Evolutionary conservation across 148 eudicot genomes (phyloP), one percentile per base, ranked within the genome.

Genomic region (Fagopyrum esculentum): DNA sequence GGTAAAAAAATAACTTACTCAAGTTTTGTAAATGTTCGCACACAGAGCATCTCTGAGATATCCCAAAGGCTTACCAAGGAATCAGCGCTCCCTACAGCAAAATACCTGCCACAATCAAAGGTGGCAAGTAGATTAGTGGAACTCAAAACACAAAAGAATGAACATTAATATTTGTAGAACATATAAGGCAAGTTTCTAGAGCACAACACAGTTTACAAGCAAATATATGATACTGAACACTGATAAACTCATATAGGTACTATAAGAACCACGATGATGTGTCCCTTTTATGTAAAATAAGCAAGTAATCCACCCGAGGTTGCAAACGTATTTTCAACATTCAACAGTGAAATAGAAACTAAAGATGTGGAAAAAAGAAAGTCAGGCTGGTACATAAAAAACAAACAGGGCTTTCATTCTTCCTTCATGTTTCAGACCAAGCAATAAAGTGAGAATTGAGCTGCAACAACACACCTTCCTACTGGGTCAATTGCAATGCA

Each of bases 31-130:
- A 94, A 94, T 46, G 98, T 94, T 74, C 89, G 93, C 69, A 94
- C 88, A 77, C 98, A 94, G 6, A 91, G 88, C 98, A 94, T 91
- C 84, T 94, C 96, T 77, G 82, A 77, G 74, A 91, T 91, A 80
- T 90, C 93, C 98, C 98, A 94, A 69, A 94, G 93, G 81, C 98
- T 94, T 77, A 94, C 98, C 83, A 94, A 87, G 17, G 98, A 94
- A 84, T 94, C 98, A 71, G 98, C 98, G 82, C 98, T 94, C 83
- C 98, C 98, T 77, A 94, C 98, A 56, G 98, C 97, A 81, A 94
- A 91, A 81, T 94, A 94, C 80, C 98, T 94, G 91, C 51, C 71
- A 66, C 19, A 40, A 66, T 22, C n/a, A 40, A 40, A 66, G 43
- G 47, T 40, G 47, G 47, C 3, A 66, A 63, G 12, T 26, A 35